Evolutionary conservation across 2,329 filamentous ascomycete genomes (phyloP).

Genomic region (Didymella lethalis): DNA sequence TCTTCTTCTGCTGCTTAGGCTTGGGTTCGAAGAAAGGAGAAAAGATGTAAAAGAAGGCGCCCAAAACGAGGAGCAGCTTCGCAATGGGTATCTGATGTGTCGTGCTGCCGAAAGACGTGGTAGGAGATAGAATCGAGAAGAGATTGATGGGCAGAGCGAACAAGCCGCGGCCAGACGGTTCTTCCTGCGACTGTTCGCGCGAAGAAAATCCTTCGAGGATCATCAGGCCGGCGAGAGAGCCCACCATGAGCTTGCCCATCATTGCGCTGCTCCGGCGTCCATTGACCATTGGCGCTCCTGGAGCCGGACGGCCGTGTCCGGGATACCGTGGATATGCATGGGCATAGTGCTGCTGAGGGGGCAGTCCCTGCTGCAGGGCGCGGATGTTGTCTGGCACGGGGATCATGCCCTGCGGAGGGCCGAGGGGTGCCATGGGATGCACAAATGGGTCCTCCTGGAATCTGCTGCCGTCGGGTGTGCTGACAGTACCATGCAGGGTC

Average conservation of each 20-base stretch:
- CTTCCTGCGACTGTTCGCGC: slow-evolving; percentile 62
- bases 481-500: slow-evolving; percentile 44
- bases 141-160: slow-evolving; percentile 53
- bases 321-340: slow-evolving; percentile 46
- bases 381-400: slow-evolving; percentile 54
- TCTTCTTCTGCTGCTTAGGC: slow-evolving; percentile 62
- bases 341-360: slow-evolving; percentile 50
- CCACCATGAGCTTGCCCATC: slow-evolving; percentile 85
- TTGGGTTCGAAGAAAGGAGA: slow-evolving; percentile 66
- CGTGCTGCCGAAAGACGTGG: slow-evolving; percentile 41
- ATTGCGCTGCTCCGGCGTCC: slow-evolving; percentile 58
- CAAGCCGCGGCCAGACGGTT: slow-evolving; percentile 52
- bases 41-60: slow-evolving; percentile 64
- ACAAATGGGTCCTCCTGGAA: slow-evolving; percentile 51
- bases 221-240: slow-evolving; percentile 91
- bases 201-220: slow-evolving; percentile 81
- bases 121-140: slow-evolving; percentile 41
- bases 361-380: slow-evolving; percentile 49
- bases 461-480: slow-evolving; percentile 47
- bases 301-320: slow-evolving; percentile 32
- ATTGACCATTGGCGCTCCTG: slow-evolving; percentile 48
- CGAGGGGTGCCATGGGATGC: slow-evolving; percentile 38
- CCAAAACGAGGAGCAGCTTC: slow-evolving; percentile 60
- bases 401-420: slow-evolving; percentile 52
- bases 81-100: slow-evolving; percentile 55